Evolutionary conservation across 257 asterid genomes (phyloP).

Genomic region (Lantana camara): DNA sequence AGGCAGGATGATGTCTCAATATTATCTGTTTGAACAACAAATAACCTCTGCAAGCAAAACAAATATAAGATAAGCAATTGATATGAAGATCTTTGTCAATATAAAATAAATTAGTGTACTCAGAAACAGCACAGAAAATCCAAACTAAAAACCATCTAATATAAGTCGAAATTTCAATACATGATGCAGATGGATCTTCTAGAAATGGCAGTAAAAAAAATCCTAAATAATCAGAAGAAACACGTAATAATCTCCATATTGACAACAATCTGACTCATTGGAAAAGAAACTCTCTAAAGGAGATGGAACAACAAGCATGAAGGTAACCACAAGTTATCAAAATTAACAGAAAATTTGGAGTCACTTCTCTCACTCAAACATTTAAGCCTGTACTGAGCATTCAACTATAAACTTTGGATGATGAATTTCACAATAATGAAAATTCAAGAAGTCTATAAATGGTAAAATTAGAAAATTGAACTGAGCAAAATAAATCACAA

Average conservation of each 20-base stretch:
- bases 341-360: neutral
- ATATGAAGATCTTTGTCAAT: conserved; percentile 3
- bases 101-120: conserved; percentile 4
- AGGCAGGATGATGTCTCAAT: conserved; percentile 81
- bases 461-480: neutral
- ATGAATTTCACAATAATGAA: neutral
- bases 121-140: conserved; percentile 4
- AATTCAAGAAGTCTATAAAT: neutral
- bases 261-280: conserved; percentile 5
- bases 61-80: conserved; percentile 27
- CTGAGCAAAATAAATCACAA: conserved; percentile 6
- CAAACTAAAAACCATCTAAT: neutral
- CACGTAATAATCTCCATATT: neutral
- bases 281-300: neutral
- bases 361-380: neutral
- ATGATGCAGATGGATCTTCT: conserved; percentile 4
- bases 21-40: conserved; percentile 70
- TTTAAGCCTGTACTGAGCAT: neutral
- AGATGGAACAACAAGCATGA: conserved; percentile 12
- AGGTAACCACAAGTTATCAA: neutral
- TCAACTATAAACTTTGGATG: neutral
- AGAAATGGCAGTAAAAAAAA: neutral
- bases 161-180: neutral
- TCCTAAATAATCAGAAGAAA: neutral
- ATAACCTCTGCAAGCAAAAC: conserved; percentile 65